Evolutionary conservation across 1,139 yeast species (phyloP), one percentile per base, ranked within the genome.

Genomic region (Scheffersomyces illinoinensis): DNA sequence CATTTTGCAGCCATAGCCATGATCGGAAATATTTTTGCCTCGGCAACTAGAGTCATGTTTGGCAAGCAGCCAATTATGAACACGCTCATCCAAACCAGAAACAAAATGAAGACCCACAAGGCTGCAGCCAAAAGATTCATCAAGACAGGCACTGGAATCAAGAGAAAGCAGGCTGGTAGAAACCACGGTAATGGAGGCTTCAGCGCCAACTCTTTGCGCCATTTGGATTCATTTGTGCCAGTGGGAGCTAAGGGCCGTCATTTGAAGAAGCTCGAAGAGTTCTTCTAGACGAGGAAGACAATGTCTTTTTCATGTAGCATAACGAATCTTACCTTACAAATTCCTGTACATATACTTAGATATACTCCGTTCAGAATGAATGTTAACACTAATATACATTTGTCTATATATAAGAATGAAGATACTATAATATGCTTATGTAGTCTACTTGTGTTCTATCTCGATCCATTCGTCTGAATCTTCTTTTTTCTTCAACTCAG

Each of bases 181-280:
- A 90, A 91, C 67, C 98, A 93, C 73, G 98, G 98, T 54, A 93
- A 92, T 68, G 92, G 93, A 4, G 95, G 97, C 26, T 93, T 96
- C 88, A 85, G 93, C 54, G 76, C 85, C 53, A 82, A 87, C 58
- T 80, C 88, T 7, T 76, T 92, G 65, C 81, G 84, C 52, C 87
- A 83, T 60, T 81, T 90, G 69, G 87, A 89, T 58, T 88, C 89
- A 5, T 87, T 86, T 57, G 85, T 85, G 3, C 72, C 79, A 54
- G 91, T 93, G 4, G 82, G 83, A 8, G 70, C 73, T 57, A 78
- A 73, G 64, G 79, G 80, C 6, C 80, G 82, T 43, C 88, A 85
- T 66, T 76, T 82, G 61, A 82, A 80, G 70, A 89, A 87, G 71
- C 72, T 89, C 64, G 82, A 79, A 65, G 51, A 48, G 26, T 48